Base-by-base conservation (phyloP, 495 filamentous ascomycete genomes). In the Hyaloscypha variabilis region DNA sequence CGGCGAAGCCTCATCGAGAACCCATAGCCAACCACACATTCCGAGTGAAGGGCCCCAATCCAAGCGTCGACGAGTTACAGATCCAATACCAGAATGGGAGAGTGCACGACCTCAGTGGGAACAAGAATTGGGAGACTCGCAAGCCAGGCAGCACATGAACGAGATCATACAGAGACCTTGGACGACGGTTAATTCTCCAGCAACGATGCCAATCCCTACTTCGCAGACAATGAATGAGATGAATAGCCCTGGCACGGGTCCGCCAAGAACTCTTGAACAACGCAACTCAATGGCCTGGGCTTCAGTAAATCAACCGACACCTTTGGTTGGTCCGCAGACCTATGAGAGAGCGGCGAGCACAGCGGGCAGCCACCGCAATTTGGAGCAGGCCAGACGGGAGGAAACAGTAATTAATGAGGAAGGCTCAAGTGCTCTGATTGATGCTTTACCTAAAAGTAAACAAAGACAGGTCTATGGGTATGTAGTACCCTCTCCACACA, bases 401-500 rank as follows among this genome's bases (percentile, higher is more conserved):
- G 60, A 60, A 1, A 69, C 64, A 23, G 31, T 56, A 23, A 36
- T n/a, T 8, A 67, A 67, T 46, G 64, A 64, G n/a, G 60, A 64
- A 23, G 54, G 65, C n/a, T 55, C 54, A 30, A 28, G 29, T 13
- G 63, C 70, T n/a, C 30, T 72, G 11, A 69, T 72, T 24, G 70
- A 72, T 52, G 63, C 55, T 4, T 31, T 72, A 13, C 70, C 70
- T 1, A 69, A 72, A 30, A 59, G 36, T 25, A 72, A 72, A 56
- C 70, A 72, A 31, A 28, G 70, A 42, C 70, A 72, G 52, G 54
- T 72, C 25, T 72, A 72, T 34, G 70, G 39, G 39, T 19, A 46
- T 17, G 39, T 8, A 46, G 4, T 46, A 14, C 13, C 2, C 17
- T 3, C 39, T 46, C 11, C 39, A 46, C 4, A 46, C 14, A 46